A percentile compares a stretch with the other conserved stretches of the same genome.
These are phyloP conservation scores for Cercospora sesami DNA, from an alignment of 2,329 filamentous ascomycete genomes.

Conservation along the genomic window DNA sequence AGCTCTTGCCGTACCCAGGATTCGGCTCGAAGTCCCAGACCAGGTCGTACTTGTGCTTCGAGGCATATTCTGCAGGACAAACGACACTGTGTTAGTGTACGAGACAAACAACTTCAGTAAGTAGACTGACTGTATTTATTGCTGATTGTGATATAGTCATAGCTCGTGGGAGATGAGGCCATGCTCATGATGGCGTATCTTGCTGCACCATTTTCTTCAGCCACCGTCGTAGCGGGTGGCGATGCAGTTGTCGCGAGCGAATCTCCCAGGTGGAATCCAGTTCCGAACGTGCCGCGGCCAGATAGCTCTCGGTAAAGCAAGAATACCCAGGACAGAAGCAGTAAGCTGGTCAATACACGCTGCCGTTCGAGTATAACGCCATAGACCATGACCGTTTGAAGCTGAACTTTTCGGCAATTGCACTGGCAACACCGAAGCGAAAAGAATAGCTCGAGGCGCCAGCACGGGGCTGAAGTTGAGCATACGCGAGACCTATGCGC, in stretches of 20 bases:
- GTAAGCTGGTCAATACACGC: background rate
- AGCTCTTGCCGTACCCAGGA: constrained; percentile 36
- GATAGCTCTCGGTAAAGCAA: background rate
- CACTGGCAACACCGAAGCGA: background rate
- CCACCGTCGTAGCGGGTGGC: background rate
- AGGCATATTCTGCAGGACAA: constrained; percentile 33
- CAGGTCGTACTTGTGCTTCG: constrained; percentile 44
- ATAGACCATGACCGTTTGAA: background rate
- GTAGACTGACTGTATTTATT: constrained; percentile 15
- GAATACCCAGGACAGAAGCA: background rate
- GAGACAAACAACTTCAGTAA: background rate
- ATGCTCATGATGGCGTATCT: constrained; percentile 21
- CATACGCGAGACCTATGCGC: background rate
- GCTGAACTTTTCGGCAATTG: background rate
- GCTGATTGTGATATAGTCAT: constrained; percentile 19
- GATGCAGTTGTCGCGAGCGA: background rate
- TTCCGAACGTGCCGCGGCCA: background rate
- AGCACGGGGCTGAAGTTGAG: background rate
- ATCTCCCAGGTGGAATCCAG: background rate
- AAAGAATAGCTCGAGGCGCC: no score
- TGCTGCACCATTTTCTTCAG: background rate
- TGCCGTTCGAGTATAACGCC: background rate
- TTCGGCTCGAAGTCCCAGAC: constrained; percentile 44
- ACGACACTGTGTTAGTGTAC: background rate
- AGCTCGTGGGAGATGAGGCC: constrained; percentile 15